These are phyloP conservation scores for Russula virescens DNA, from an alignment of 768 basidiomycete genomes.

Conservation along the genomic window DNA sequence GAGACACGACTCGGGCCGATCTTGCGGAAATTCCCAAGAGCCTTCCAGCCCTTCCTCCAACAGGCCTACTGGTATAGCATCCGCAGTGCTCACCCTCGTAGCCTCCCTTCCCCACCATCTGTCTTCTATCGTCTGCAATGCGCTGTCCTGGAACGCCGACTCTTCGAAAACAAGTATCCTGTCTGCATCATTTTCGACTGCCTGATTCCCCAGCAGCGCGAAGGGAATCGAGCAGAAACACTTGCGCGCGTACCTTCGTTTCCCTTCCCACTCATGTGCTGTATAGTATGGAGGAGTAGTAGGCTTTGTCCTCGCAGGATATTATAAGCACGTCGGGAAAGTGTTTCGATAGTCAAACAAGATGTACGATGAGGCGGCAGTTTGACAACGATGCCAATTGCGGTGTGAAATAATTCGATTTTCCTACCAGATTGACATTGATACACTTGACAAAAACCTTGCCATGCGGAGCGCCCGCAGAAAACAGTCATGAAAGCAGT, in stretches of 20 bases:
- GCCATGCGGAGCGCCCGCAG: constrained; percentile 19
- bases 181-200: not conserved
- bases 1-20: no score
- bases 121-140: not conserved
- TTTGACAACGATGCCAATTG: constrained; percentile 23
- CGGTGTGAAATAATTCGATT: constrained; percentile 23
- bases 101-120: no score
- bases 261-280: constrained; percentile 3
- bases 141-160: no score
- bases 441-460: constrained; percentile 19
- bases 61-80: no score
- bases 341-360: constrained; percentile 7
- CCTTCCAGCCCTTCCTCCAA: no score
- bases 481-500: constrained; percentile 13
- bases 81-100: no score
- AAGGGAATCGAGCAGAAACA: not conserved
- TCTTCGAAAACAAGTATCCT: not conserved
- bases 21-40: no score
- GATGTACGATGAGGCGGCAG: constrained; percentile 16
- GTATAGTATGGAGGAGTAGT: constrained; percentile 26
- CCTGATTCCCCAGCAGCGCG: not conserved
- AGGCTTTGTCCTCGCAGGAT: constrained; percentile 25
- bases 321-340: constrained; percentile 23
- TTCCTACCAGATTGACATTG: constrained; percentile 6
- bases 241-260: not conserved